Evolutionary conservation across 2,329 filamentous ascomycete genomes (phyloP), one percentile per base, ranked within the genome.

Genomic region (Epichloe glyceriae): DNA sequence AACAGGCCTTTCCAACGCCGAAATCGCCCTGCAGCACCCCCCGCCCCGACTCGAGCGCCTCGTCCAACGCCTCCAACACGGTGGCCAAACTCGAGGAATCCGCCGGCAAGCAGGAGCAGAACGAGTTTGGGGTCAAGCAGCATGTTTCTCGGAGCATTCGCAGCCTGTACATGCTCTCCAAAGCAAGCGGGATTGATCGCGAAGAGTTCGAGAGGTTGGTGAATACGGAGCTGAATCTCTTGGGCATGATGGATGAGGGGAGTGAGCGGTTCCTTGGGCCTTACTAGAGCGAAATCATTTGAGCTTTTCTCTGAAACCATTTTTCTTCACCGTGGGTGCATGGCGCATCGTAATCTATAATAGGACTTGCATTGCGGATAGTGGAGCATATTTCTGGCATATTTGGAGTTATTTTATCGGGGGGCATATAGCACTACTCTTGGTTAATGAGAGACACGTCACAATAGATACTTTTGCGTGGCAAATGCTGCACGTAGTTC

Each of bases 71-170:
- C 61, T 77, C 72, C 14, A 64, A 71, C 49, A 73, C 80, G 5
- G 75, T 88, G 3, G 83, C 83, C 53, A 79, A 73, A 59, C 73
- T 82, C 30, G 79, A 83, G 57, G 73, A 74, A 46, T 71, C 69
- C 15, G 78, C 77, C 2, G 73, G 71, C 39, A 73, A 71, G 55
- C 75, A 76, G 57, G 79, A 81, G 53, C 78, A 82, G 58, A 79
- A 73, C 50, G 85, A 89, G 66, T 78, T 85, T 50, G 85, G 82
- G 14, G 79, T 93, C 50, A 86, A 85, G 65, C 83, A 89, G 66
- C 86, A 91, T 66, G 81, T 93, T 43, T 83, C 82, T 37, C 82
- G 84, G 8, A 86, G 82, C 61, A 78, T 93, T 51, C 85, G 87
- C 71, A 89, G 84, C 64, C 66, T 93, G 56, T 91, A 81, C 64